Evolutionary conservation across 1,284 basidiomycete species (phyloP), one percentile per base, ranked within the genome.

Genomic region (Polyporus tsugae): DNA sequence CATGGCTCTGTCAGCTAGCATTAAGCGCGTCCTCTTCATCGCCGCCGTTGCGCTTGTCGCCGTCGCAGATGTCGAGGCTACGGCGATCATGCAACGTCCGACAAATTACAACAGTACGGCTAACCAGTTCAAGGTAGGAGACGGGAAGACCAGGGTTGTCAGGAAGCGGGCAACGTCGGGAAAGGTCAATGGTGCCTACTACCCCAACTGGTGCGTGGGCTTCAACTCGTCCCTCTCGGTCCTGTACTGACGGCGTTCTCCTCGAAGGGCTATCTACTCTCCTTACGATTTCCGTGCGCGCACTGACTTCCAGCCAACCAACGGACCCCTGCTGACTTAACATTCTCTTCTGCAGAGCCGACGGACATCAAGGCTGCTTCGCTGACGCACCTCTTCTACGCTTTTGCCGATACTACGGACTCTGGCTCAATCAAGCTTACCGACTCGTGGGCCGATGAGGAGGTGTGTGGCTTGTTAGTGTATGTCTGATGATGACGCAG

Each of bases 371-470:
- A 86, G 64, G 81, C 79, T 65, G 80, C 78, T 68, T 87, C 83
- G 79, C 86, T 88, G 80, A 87, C 87, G 70, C 95, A 96, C 76
- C 88, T 98, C 75, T 82, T 96, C 29, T 97, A 97, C 77, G 81
- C 90, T 2, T 98, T 98, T 75, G 95, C 93, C 60, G 95, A 97
- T 78, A 86, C 93, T 62, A 87, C 90, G 67, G 83, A 86, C 35
- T 88, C 89, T 1, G 95, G 94, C 1, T 82, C 81, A 39, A 91
- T 94, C 70, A 79, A 77, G 41, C 84, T 97, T 41, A 94, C 93
- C 0, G 95, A 97, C 77, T 79, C 85, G 1, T 97, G 92, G 83
- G 91, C 95, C 3, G 95, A 97, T 77, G 88, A 93, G 75, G 85
- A 94, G 85, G 92, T 60, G 44, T 63, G n/a, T n/a, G n/a, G n/a